Conservation (phyloP, 305 asterid species). For the Withania somnifera region DNA sequence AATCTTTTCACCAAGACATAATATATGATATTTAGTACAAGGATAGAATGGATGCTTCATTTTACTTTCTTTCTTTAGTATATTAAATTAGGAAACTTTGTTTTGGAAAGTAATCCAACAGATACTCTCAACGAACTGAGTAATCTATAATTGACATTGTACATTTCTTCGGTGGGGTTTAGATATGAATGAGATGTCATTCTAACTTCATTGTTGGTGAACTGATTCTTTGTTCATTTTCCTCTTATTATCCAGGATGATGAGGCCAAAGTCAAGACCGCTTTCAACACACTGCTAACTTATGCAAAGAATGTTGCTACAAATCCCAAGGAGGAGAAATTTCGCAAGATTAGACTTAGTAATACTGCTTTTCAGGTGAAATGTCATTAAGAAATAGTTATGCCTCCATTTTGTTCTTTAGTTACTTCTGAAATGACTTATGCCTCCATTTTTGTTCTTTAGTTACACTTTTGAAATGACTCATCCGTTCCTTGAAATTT, state of each 20-base stretch:
- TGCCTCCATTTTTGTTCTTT: neutral
- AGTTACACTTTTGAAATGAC: neutral
- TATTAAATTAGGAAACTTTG: neutral
- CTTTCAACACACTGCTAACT: slow-evolving; percentile 86
- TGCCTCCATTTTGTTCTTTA: neutral
- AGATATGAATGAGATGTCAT: neutral
- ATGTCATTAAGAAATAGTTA: neutral
- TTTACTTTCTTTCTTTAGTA: neutral
- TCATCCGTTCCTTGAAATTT: neutral
- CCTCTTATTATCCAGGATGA: slow-evolving; percentile 49
- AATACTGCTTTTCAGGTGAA: slow-evolving; percentile 85
- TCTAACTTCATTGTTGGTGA: neutral
- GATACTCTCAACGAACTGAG: neutral
- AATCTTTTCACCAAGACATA: neutral
- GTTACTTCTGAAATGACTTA: neutral
- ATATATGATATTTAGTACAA: neutral
- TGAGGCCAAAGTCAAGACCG: slow-evolving; percentile 82
- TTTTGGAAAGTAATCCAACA: neutral
- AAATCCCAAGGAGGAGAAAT: slow-evolving; percentile 87
- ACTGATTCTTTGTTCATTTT: slow-evolving; percentile 6
- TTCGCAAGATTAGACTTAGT: slow-evolving; percentile 77
- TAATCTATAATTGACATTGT: neutral
- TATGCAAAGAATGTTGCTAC: slow-evolving; percentile 85
- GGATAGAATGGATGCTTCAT: neutral
- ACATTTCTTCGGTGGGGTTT: neutral